A percentile compares a stretch with the other conserved stretches of the same genome.
These are phyloP conservation scores for Danielozyma ontarioensis DNA, from an alignment of 805 yeast species.

Conservation along the genomic window DNA sequence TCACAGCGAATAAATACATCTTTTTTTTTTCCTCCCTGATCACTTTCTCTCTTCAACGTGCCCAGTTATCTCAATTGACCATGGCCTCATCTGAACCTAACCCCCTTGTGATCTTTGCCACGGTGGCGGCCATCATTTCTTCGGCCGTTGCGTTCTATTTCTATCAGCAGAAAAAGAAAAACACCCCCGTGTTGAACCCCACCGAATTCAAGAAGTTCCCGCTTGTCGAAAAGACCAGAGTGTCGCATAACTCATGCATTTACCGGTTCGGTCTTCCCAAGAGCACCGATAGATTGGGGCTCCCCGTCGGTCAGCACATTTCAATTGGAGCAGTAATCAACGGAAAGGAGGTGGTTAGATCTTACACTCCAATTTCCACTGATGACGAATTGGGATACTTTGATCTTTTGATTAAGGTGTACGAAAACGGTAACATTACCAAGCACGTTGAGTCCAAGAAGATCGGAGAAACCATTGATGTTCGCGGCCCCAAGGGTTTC, in stretches of 20 bases:
- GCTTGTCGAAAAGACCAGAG: conserved; percentile 65
- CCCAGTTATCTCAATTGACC: too few relatives aligned
- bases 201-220: conserved; percentile 75
- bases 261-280: conserved; percentile 82
- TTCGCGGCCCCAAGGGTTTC: conserved; percentile 89
- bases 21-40: too few relatives aligned
- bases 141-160: conserved; percentile 30
- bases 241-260: conserved; percentile 76
- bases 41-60: too few relatives aligned
- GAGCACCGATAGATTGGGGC: conserved; percentile 68
- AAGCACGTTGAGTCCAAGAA: conserved; percentile 63
- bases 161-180: conserved; percentile 28
- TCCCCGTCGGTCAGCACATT: conserved; percentile 94
- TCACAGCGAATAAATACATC: too few relatives aligned
- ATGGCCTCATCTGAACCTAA: conserved; percentile 32
- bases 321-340: conserved; percentile 69
- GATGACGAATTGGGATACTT: conserved; percentile 77
- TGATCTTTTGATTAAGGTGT: conserved; percentile 80
- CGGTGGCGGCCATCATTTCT: conserved; percentile 33
- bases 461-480: conserved; percentile 72
- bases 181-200: conserved; percentile 53
- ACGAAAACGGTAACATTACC: conserved; percentile 82
- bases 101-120: conserved; percentile 35
- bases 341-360: conserved; percentile 77
- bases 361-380: conserved; percentile 85